These are phyloP conservation scores for Daldinia vernicosa DNA, from an alignment of 495 filamentous ascomycete species.

Conservation along the genomic window DNA sequence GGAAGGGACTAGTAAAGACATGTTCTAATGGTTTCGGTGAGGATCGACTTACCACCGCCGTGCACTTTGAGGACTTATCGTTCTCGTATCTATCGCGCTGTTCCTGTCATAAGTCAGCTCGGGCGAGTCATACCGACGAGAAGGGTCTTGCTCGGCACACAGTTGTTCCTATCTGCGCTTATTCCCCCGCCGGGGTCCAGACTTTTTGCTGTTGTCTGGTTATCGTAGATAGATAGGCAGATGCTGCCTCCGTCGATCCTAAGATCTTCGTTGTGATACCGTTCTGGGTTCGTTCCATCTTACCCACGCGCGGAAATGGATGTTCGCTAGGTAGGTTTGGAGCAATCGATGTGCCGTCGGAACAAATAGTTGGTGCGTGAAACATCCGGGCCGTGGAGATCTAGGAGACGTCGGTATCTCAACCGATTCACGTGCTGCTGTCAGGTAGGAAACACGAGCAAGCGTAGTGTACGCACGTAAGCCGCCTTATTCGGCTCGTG, in stretches of 20 bases:
- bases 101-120: not conserved
- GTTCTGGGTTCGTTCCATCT: not conserved
- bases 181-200: not conserved
- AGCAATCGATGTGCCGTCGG: not conserved
- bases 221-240: not conserved
- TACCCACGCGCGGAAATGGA: not conserved
- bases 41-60: not conserved
- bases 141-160: not conserved
- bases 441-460: not conserved
- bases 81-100: not conserved
- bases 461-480: conserved; percentile 1
- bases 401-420: not conserved
- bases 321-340: not conserved
- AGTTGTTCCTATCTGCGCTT: not conserved
- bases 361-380: not conserved
- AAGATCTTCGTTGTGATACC: not conserved
- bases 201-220: not conserved
- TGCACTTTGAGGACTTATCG: not conserved
- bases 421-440: not conserved
- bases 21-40: not conserved
- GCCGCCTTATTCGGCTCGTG: not conserved
- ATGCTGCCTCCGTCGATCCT: not conserved
- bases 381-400: not conserved
- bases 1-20: not conserved
- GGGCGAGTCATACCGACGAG: not conserved